Evolutionary conservation across 2,329 filamentous ascomycete genomes (phyloP).

Genomic region (Verticillium albo-atrum): DNA sequence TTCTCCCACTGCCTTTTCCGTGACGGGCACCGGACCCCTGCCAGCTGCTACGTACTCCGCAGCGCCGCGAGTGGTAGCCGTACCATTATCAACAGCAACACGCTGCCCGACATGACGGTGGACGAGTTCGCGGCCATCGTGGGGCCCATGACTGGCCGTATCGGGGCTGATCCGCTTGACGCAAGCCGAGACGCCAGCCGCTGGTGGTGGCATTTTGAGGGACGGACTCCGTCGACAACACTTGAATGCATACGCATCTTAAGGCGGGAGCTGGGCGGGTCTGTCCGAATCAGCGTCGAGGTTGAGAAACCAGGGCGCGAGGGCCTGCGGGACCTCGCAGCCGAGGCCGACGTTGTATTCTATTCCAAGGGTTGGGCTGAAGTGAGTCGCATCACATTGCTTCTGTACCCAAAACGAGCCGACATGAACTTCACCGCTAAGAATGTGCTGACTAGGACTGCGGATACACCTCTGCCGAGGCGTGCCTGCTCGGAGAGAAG

Average conservation of each 20-base stretch:
- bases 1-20: constrained; percentile 58
- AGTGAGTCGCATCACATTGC: constrained; percentile 34
- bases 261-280: constrained; percentile 22
- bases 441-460: constrained; percentile 17
- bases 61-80: constrained; percentile 55
- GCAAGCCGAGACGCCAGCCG: neutral
- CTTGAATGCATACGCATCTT: constrained; percentile 55
- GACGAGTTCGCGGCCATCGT: constrained; percentile 52
- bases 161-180: constrained; percentile 22
- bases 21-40: constrained; percentile 46
- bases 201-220: constrained; percentile 66
- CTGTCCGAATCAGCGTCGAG: constrained; percentile 58
- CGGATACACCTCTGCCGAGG: constrained; percentile 37
- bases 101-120: constrained; percentile 61
- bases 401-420: neutral
- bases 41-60: constrained; percentile 66
- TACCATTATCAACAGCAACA: constrained; percentile 68
- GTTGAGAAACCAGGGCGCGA: constrained; percentile 63
- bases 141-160: constrained; percentile 1
- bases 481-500: constrained; percentile 44
- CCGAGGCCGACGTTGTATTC: constrained; percentile 65
- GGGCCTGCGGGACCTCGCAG: constrained; percentile 55
- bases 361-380: constrained; percentile 69
- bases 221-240: constrained; percentile 59
- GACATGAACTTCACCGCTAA: neutral